Evolutionary conservation across 306 rosid species (phyloP).

Genomic region (Trifolium fragiferum): DNA sequence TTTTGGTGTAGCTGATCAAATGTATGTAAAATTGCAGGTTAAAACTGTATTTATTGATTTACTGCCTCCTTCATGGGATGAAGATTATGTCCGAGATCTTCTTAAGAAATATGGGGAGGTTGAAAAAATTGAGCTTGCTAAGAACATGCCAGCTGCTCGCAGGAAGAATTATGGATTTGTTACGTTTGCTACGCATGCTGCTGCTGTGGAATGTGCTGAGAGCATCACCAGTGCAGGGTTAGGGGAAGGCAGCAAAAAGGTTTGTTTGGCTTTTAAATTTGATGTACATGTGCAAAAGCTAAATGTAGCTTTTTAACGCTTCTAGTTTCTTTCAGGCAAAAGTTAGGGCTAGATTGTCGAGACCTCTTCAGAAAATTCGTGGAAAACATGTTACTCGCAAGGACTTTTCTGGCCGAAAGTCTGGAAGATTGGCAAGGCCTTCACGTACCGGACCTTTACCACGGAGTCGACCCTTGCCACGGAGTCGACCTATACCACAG

Average conservation of each 20-base stretch:
- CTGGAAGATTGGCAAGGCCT: conserved; percentile 60
- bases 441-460: conserved; percentile 67
- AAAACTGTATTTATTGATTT: conserved; percentile 97
- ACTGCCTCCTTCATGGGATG: conserved; percentile 89
- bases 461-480: conserved; percentile 58
- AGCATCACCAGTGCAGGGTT: conserved; percentile 79
- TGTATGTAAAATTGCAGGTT: conserved; percentile 63
- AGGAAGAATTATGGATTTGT: conserved; percentile 93
- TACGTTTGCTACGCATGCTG: conserved; percentile 82
- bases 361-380: conserved; percentile 78
- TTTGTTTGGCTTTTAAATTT: conserved; percentile 40
- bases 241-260: conserved; percentile 92
- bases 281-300: conserved; percentile 1
- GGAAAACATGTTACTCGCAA: conserved; percentile 69
- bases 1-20: conserved; percentile 40
- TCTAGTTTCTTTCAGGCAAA: conserved; percentile 67
- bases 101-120: conserved; percentile 80
- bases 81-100: conserved; percentile 67
- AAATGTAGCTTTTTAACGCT: conserved; percentile 19
- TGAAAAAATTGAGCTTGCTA: conserved; percentile 85
- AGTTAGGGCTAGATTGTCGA: conserved; percentile 93
- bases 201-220: conserved; percentile 88
- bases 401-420: conserved; percentile 56
- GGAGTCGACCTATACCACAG: conserved; percentile 41
- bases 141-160: conserved; percentile 88